phyloP scores from a whole-genome alignment of 2,329 filamentous ascomycete species.

The Colletotrichum sojae region DNA sequence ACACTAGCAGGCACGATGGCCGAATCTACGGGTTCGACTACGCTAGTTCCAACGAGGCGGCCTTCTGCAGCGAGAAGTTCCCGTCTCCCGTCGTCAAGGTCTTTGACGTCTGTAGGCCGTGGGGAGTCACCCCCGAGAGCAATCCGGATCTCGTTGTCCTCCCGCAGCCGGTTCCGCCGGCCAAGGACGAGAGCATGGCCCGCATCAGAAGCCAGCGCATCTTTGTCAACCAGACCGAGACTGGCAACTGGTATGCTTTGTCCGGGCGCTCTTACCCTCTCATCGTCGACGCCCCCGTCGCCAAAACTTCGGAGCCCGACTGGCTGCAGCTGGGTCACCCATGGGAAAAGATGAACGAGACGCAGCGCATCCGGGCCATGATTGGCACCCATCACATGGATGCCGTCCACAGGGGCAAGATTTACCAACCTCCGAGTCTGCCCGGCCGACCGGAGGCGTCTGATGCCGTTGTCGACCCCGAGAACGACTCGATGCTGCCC shows the following conservation, averaged over 20 bases:
- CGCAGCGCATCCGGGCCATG: slow-evolving; percentile 72
- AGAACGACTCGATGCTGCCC: slow-evolving; percentile 53
- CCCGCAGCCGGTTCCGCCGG: slow-evolving; percentile 83
- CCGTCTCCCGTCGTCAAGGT: slow-evolving; percentile 81
- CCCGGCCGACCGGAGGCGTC: slow-evolving; percentile 51
- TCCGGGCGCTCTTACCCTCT: slow-evolving; percentile 89
- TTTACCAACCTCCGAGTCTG: slow-evolving; percentile 55
- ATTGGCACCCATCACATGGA: slow-evolving; percentile 81
- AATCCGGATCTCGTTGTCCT: slow-evolving; percentile 86
- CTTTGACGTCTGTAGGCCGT: slow-evolving; percentile 87
- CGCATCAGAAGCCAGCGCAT: slow-evolving; percentile 75
- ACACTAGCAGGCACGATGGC: slow-evolving; percentile 89
- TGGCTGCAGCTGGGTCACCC: slow-evolving; percentile 63
- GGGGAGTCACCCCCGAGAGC: slow-evolving; percentile 71
- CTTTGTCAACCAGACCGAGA: slow-evolving; percentile 88
- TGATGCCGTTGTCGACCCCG: slow-evolving; percentile 48
- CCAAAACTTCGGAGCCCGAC: slow-evolving; percentile 59
- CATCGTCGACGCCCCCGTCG: slow-evolving; percentile 77
- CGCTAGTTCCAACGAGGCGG: slow-evolving; percentile 49
- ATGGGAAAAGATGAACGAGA: slow-evolving; percentile 56
- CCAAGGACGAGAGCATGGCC: slow-evolving; percentile 62
- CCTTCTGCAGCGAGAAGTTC: slow-evolving; percentile 71
- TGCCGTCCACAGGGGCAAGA: slow-evolving; percentile 47
- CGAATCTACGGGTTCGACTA: slow-evolving; percentile 84
- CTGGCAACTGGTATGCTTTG: slow-evolving; percentile 94